These are phyloP conservation scores for Acanthamoeba rhysodes DNA, from an alignment of 208 protist genomes.

Conservation along the genomic window DNA sequence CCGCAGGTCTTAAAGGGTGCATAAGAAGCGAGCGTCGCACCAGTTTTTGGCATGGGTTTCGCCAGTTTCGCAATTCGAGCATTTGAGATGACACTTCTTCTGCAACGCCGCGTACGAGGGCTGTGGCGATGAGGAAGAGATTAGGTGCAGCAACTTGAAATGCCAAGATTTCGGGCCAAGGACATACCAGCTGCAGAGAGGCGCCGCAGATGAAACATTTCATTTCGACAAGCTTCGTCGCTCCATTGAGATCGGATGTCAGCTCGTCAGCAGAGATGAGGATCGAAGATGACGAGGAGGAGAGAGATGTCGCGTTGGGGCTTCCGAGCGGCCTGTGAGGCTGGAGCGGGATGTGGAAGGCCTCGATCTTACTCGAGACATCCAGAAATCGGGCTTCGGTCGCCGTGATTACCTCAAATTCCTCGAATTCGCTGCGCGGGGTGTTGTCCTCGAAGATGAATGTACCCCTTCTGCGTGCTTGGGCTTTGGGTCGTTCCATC, in stretches of 20 bases:
- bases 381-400: not conserved
- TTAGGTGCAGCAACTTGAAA: not conserved
- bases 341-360: constrained; percentile 18
- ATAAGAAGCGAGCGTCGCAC: not conserved
- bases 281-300: not conserved
- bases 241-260: not conserved
- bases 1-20: not conserved
- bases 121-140: not conserved
- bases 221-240: constrained; percentile 36
- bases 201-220: constrained; percentile 62
- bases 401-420: constrained; percentile 8
- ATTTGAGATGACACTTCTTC: constrained; percentile 71
- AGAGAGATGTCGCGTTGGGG: not conserved
- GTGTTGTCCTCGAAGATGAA: constrained; percentile 28
- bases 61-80: constrained; percentile 51
- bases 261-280: constrained; percentile 40
- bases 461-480: not conserved
- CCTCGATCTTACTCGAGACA: constrained; percentile 9
- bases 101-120: constrained; percentile 55
- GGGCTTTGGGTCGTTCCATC: not conserved
- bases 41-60: constrained; percentile 56
- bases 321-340: not conserved
- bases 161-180: not conserved
- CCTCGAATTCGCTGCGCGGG: constrained; percentile 39
- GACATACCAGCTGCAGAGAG: constrained; percentile 27